These are phyloP conservation scores for Xylaria multiplex DNA, from an alignment of 2,329 filamentous ascomycete species.

Conservation along the genomic window DNA sequence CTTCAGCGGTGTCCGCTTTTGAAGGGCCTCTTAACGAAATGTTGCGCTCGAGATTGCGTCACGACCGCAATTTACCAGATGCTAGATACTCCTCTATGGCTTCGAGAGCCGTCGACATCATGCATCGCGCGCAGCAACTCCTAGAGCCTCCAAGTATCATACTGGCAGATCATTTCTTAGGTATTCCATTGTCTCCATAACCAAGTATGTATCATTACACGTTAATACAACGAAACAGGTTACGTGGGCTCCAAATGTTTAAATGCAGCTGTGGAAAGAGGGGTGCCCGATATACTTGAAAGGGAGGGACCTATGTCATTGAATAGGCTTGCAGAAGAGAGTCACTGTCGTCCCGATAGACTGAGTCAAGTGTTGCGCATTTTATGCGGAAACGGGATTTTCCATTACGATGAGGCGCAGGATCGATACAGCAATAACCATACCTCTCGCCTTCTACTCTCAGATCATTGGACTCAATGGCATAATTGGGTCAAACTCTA, in stretches of 20 bases:
- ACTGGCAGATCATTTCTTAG: slow-evolving; percentile 41
- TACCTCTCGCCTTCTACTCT: slow-evolving; percentile 48
- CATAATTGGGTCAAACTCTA: slow-evolving; percentile 56
- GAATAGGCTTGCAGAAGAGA: slow-evolving; percentile 24
- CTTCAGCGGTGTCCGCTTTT: too few relatives aligned
- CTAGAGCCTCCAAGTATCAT: slow-evolving; percentile 35
- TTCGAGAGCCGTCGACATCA: slow-evolving; percentile 7
- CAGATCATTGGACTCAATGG: slow-evolving; percentile 58
- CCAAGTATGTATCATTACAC: not conserved
- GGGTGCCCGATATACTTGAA: slow-evolving; percentile 48
- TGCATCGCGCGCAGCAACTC: slow-evolving; percentile 13
- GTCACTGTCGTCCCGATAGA: too few relatives aligned
- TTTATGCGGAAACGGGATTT: too few relatives aligned
- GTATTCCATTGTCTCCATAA: slow-evolving; percentile 22
- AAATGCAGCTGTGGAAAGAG: slow-evolving; percentile 45
- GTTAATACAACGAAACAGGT: slow-evolving; percentile 15
- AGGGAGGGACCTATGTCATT: slow-evolving; percentile 38
- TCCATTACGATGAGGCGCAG: too few relatives aligned
- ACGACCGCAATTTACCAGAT: too few relatives aligned
- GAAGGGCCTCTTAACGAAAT: too few relatives aligned
- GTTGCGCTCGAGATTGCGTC: too few relatives aligned
- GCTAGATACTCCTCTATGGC: not conserved
- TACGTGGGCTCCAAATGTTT: slow-evolving; percentile 49
- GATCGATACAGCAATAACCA: slow-evolving; percentile 50
- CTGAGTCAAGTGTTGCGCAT: too few relatives aligned